Evolutionary conservation across 176 grass and related monocot genomes (phyloP).

Genomic region (Cymbopogon citratus): DNA sequence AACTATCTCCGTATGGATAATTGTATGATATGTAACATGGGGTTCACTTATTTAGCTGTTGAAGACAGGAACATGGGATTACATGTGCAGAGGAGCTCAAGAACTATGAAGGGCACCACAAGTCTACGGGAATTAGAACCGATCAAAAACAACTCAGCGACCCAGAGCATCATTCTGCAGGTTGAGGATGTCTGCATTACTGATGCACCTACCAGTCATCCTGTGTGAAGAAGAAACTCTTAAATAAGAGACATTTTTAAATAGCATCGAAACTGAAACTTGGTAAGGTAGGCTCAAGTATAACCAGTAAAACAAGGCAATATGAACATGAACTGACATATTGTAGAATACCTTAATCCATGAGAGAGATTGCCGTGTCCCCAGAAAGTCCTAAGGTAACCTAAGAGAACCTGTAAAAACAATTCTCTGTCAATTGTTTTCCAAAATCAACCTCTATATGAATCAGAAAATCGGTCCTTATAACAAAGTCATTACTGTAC

Average conservation of each 20-base stretch:
- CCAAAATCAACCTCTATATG: not conserved
- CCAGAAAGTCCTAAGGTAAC: not conserved
- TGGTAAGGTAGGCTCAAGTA: not conserved
- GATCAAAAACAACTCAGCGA: conserved; percentile 18
- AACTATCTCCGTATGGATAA: not conserved
- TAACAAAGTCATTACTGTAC: not conserved
- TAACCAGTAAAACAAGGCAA: not conserved
- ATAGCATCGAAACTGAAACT: conserved; percentile 4
- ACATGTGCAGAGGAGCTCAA: conserved; percentile 8
- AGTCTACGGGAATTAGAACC: not conserved
- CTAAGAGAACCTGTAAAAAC: conserved; percentile 28
- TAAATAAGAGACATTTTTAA: not conserved
- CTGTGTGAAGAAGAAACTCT: not conserved
- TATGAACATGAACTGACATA: not conserved
- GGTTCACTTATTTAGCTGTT: conserved; percentile 2
- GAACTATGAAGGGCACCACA: conserved; percentile 3
- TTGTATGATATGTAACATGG: not conserved
- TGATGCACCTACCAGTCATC: not conserved
- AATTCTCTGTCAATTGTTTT: not conserved
- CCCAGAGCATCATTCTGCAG: conserved; percentile 18
- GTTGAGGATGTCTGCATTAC: not conserved
- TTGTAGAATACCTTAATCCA: conserved; percentile 23
- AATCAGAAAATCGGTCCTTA: not conserved
- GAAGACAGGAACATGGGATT: not conserved
- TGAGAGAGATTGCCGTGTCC: not conserved